A percentile compares a stretch with the other conserved stretches of the same genome.
phyloP scores from a whole-genome alignment of 495 filamentous ascomycete species.

The Talaromyces nanjingensis region DNA sequence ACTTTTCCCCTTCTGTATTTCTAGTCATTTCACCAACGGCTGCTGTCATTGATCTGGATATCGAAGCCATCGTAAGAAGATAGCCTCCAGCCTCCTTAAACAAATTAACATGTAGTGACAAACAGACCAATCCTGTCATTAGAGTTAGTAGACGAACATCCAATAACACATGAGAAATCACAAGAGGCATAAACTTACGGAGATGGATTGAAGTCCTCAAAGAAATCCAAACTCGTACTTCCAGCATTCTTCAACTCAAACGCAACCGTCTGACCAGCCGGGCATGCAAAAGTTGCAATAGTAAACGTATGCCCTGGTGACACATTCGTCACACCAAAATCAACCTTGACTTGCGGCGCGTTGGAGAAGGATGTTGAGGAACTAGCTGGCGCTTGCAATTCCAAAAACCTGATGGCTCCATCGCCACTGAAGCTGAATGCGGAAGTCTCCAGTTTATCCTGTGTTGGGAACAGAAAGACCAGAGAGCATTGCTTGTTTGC shows the following conservation, averaged over 20 bases:
- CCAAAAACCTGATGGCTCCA: slow-evolving; percentile 46
- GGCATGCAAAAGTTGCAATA: slow-evolving; percentile 49
- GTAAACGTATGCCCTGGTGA: slow-evolving; percentile 49
- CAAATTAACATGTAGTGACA: neutral
- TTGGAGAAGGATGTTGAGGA: slow-evolving; percentile 43
- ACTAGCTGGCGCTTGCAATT: slow-evolving; percentile 32
- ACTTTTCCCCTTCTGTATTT: neutral
- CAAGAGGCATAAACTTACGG: slow-evolving; percentile 28
- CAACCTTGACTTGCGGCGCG: slow-evolving; percentile 33
- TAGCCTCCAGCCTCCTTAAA: neutral
- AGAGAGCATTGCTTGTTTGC: slow-evolving; percentile 55
- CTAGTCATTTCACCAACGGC: neutral
- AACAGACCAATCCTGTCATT: neutral
- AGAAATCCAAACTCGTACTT: slow-evolving; percentile 50
- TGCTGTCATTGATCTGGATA: neutral
- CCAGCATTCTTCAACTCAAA: slow-evolving; percentile 47
- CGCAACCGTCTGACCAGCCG: slow-evolving; percentile 40
- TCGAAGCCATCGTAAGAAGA: neutral
- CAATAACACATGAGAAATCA: neutral
- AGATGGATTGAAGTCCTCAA: slow-evolving; percentile 56
- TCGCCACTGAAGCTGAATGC: slow-evolving; percentile 51
- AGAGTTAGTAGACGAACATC: neutral
- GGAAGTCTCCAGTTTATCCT: slow-evolving; percentile 45
- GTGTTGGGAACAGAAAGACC: slow-evolving; percentile 57
- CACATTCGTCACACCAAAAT: slow-evolving; percentile 41